These are phyloP conservation scores for Physcia stellaris DNA, from an alignment of 495 filamentous ascomycete species.

Conservation along the genomic window DNA sequence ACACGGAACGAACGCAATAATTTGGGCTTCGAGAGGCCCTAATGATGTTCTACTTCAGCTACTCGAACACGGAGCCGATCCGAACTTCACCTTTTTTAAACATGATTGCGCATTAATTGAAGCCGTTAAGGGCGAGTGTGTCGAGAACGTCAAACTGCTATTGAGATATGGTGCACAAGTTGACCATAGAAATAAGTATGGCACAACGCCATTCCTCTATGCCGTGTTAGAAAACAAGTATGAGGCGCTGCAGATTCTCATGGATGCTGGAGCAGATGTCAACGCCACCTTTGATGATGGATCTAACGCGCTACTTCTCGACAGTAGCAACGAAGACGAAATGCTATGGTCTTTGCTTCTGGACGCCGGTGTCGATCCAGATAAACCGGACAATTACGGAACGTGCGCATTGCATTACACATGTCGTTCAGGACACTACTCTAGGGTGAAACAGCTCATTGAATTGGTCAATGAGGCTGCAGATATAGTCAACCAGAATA, in stretches of 20 bases:
- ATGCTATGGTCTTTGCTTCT: background rate
- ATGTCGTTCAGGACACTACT: background rate
- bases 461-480: background rate
- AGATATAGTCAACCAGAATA: background rate
- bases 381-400: background rate
- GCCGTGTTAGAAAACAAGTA: background rate
- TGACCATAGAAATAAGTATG: background rate
- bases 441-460: background rate
- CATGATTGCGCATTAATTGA: too few species aligned
- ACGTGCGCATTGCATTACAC: background rate
- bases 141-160: too few species aligned
- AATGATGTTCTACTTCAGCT: too few species aligned
- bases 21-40: too few species aligned
- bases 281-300: constrained; percentile 1
- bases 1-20: too few species aligned
- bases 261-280: background rate
- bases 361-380: background rate
- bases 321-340: background rate
- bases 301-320: background rate
- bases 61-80: too few species aligned
- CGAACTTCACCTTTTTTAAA: too few species aligned
- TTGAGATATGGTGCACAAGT: background rate
- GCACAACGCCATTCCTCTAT: background rate
- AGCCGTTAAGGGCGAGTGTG: too few species aligned
- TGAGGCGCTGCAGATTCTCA: background rate